phyloP scores from a whole-genome alignment of 805 yeast genomes.

The Cyberlindnera americana region DNA sequence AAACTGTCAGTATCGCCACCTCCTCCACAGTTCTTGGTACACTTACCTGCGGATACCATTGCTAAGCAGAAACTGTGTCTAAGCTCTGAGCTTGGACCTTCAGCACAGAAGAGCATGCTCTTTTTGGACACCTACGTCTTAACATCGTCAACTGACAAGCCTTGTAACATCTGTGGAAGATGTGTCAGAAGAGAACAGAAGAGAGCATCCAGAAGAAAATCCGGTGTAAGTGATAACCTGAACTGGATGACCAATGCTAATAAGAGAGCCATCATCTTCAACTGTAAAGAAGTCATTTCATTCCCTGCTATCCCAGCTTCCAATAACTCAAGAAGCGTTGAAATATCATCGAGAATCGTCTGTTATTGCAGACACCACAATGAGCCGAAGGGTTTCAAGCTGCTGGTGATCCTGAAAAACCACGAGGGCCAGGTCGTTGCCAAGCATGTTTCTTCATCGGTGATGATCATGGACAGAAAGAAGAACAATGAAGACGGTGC shows the following conservation, averaged over 20 bases:
- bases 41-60: constrained; percentile 82
- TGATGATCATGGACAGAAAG: constrained; percentile 94
- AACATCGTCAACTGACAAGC: constrained; percentile 45
- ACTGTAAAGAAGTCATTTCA: constrained; percentile 82
- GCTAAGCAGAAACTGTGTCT: constrained; percentile 83
- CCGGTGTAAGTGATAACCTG: constrained; percentile 67
- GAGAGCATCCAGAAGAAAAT: constrained; percentile 88
- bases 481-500: constrained; percentile 30
- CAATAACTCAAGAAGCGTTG: constrained; percentile 35
- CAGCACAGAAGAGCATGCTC: constrained; percentile 51
- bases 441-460: constrained; percentile 63
- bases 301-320: constrained; percentile 50
- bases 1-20: constrained; percentile 67
- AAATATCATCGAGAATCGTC: constrained; percentile 70
- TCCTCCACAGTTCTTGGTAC: constrained; percentile 68
- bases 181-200: constrained; percentile 92
- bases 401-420: constrained; percentile 66
- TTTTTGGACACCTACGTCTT: constrained; percentile 80
- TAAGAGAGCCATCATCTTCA: constrained; percentile 84
- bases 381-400: constrained; percentile 79
- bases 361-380: constrained; percentile 96
- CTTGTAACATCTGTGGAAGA: constrained; percentile 80
- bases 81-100: constrained; percentile 38
- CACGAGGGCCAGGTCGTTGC: constrained; percentile 62
- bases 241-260: constrained; percentile 74